A percentile compares a stretch with the other conserved stretches of the same genome.
These are phyloP conservation scores for Penicillium fimorum DNA, from an alignment of 495 filamentous ascomycete genomes.

Conservation along the genomic window DNA sequence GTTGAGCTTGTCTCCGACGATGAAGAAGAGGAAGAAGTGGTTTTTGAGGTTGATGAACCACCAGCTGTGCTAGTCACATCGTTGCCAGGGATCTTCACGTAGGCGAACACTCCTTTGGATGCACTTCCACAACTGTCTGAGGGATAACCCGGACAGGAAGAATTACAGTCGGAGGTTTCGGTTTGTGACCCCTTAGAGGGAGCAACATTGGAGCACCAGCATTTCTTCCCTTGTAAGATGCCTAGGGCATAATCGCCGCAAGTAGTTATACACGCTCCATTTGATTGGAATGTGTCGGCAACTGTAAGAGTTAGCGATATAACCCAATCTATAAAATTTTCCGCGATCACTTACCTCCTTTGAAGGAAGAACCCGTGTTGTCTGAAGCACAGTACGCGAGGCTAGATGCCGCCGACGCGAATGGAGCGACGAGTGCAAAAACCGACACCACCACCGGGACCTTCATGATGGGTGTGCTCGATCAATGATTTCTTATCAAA, in stretches of 20 bases:
- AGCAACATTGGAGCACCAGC: constrained; percentile 75
- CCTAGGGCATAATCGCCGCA: constrained; percentile 68
- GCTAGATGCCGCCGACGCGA: constrained; percentile 18
- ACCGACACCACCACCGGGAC: constrained; percentile 12
- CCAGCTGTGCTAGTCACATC: constrained; percentile 38
- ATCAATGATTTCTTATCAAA: neutral
- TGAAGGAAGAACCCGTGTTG: constrained; percentile 45
- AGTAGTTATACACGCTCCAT: constrained; percentile 56
- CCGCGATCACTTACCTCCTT: constrained; percentile 28
- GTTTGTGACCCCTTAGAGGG: constrained; percentile 48
- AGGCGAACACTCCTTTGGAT: constrained; percentile 56
- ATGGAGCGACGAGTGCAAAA: constrained; percentile 21
- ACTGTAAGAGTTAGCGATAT: constrained; percentile 38
- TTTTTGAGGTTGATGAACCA: constrained; percentile 23
- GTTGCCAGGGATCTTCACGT: constrained; percentile 39
- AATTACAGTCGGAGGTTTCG: constrained; percentile 47
- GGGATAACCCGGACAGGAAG: constrained; percentile 65
- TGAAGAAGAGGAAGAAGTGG: constrained; percentile 17
- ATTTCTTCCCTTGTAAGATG: constrained; percentile 59
- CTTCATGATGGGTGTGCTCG: constrained; percentile 19
- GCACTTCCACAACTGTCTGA: constrained; percentile 61
- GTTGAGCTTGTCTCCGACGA: constrained; percentile 10
- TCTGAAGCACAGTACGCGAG: constrained; percentile 45
- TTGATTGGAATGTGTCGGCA: constrained; percentile 60
- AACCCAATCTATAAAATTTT: neutral